Evolutionary conservation across 345 rosid species (phyloP).

Genomic region (Erodium maritimum): DNA sequence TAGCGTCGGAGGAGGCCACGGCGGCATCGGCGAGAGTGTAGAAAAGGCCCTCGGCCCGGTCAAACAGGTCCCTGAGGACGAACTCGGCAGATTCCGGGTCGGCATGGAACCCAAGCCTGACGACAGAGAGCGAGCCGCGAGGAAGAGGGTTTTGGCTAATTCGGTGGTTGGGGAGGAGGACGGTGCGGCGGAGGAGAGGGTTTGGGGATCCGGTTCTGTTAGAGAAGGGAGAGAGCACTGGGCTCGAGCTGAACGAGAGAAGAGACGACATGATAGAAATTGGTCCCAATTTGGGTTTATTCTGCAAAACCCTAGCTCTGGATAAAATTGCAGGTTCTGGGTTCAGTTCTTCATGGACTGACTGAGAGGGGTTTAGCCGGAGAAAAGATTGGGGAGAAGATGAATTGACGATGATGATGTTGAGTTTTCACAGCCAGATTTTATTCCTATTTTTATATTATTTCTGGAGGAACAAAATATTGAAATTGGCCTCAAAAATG

Average conservation of each 20-base stretch:
- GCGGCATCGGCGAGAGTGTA: constrained; percentile 82
- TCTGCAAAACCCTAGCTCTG: too few species aligned
- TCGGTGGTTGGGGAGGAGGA: constrained; percentile 12
- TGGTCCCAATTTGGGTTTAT: too few species aligned
- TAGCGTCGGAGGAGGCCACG: constrained; percentile 64
- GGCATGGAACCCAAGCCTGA: constrained; percentile 49
- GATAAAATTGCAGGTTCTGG: too few species aligned
- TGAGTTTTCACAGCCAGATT: too few species aligned
- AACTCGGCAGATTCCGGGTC: constrained; percentile 34
- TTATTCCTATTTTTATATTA: too few species aligned
- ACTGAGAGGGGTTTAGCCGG: too few species aligned
- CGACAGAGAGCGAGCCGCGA: constrained; percentile 37
- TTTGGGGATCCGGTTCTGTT: constrained; percentile 5
- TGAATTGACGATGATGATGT: too few species aligned
- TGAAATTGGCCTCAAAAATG: too few species aligned
- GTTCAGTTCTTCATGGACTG: not conserved
- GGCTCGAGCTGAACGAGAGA: not conserved
- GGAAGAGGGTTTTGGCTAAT: constrained; percentile 17
- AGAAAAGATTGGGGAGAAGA: too few species aligned
- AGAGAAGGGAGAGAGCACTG: not conserved
- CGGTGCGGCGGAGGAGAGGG: constrained; percentile 24
- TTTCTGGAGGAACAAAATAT: too few species aligned
- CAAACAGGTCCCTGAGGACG: constrained; percentile 30
- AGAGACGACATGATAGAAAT: not conserved
- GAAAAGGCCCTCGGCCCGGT: constrained; percentile 39